phyloP scores from a whole-genome alignment of 768 basidiomycete species.

The Russula dissimulans region DNA sequence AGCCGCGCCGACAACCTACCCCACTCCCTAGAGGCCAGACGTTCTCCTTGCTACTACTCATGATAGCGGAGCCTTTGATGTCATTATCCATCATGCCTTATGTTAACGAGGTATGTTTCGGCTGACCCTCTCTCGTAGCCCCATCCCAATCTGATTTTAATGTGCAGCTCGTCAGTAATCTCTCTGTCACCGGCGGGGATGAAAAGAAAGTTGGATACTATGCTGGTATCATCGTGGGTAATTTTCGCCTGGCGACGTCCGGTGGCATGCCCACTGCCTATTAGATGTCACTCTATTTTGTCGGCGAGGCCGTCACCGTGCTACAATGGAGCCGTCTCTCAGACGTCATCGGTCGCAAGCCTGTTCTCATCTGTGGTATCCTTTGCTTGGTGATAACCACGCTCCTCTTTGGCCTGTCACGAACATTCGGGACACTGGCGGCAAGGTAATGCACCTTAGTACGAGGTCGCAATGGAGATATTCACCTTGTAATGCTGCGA shows the following conservation, averaged over 20 bases:
- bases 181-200: background rate
- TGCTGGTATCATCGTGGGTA: background rate
- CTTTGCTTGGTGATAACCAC: constrained; percentile 28
- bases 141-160: background rate
- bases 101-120: background rate
- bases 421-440: constrained; percentile 25
- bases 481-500: background rate
- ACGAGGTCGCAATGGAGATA: background rate
- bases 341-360: constrained; percentile 39
- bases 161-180: background rate
- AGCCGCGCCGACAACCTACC: too few species aligned
- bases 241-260: background rate
- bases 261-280: too few species aligned
- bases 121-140: background rate
- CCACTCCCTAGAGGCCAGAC: background rate
- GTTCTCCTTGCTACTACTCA: background rate
- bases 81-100: background rate
- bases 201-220: background rate
- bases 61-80: background rate
- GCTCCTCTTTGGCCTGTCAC: constrained; percentile 30
- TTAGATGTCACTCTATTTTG: constrained; percentile 41
- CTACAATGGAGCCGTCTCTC: constrained; percentile 41
- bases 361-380: constrained; percentile 35
- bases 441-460: constrained; percentile 20
- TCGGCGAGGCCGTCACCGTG: constrained; percentile 36